phyloP scores from a whole-genome alignment of 805 yeast genomes.

The Zygosaccharomyces gambellarensis region DNA sequence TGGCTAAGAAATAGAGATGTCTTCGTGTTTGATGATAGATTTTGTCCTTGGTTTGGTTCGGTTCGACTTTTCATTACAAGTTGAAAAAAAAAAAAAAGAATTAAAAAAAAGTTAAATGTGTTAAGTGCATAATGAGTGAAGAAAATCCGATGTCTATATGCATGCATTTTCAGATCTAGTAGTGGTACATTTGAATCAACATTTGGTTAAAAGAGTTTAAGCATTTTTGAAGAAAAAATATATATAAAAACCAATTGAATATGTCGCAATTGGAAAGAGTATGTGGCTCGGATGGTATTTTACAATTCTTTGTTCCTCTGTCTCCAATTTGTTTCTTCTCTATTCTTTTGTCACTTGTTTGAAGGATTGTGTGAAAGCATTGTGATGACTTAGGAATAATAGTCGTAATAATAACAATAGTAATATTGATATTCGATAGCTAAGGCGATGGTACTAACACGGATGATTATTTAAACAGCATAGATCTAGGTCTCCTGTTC shows the following conservation, averaged over 20 bases:
- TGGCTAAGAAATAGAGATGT: conserved; percentile 18
- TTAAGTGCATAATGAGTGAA: neutral
- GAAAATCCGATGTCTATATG: neutral
- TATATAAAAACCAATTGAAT: neutral
- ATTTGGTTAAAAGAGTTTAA: neutral
- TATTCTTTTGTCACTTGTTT: neutral
- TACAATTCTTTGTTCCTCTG: neutral
- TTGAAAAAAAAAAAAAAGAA: conserved; percentile 1
- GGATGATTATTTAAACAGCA: conserved; percentile 1
- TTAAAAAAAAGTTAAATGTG: neutral
- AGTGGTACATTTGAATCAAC: neutral
- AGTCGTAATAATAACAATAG: neutral
- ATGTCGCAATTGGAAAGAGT: conserved; percentile 7
- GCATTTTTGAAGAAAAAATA: neutral
- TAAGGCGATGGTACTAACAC: conserved; percentile 3
- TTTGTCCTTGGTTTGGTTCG: neutral
- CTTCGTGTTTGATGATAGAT: conserved; percentile 8
- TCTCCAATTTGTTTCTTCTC: neutral
- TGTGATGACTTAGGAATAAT: neutral
- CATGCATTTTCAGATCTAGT: neutral
- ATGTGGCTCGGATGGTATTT: neutral
- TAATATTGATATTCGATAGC: neutral
- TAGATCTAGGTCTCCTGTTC: conserved; percentile 25
- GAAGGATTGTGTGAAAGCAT: neutral
- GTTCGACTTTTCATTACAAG: neutral